A percentile compares a stretch with the other conserved stretches of the same genome.
Conservation (phyloP, 2,329 filamentous ascomycete genomes). For the Colletotrichum liaoningense region DNA sequence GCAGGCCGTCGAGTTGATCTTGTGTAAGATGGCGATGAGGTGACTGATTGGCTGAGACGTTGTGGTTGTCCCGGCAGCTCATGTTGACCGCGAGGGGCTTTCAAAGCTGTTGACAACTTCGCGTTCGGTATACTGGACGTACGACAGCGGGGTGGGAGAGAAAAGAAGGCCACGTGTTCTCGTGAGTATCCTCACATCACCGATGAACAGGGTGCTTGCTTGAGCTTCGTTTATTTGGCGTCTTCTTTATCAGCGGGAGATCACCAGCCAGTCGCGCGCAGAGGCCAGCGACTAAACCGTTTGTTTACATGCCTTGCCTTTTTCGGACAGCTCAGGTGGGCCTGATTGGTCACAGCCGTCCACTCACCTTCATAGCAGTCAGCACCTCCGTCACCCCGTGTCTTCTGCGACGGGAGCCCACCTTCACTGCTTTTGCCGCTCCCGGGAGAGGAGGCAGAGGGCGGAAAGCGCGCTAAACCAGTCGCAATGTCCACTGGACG, state of each 20-base stretch:
- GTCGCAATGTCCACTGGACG: slow-evolving; percentile 1
- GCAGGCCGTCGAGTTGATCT: not conserved
- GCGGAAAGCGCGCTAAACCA: slow-evolving; percentile 13
- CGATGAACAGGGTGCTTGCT: not conserved
- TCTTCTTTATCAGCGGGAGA: slow-evolving; percentile 8
- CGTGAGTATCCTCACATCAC: slow-evolving; percentile 10
- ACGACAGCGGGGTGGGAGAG: not conserved
- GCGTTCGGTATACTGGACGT: not conserved
- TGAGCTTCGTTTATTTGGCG: not conserved
- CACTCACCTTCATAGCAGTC: not conserved
- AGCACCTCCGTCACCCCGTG: no score
- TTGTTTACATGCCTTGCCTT: slow-evolving; percentile 32
- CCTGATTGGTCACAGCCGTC: not conserved
- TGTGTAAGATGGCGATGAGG: no score
- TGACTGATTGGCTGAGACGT: not conserved
- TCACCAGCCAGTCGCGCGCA: slow-evolving; percentile 19
- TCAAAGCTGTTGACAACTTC: not conserved
- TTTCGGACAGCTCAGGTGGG: slow-evolving; percentile 28
- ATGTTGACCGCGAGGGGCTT: not conserved
- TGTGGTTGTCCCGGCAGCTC: slow-evolving; percentile 24
- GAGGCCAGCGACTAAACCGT: slow-evolving; percentile 23
- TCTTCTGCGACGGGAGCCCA: no score
- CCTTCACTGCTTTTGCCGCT: not conserved
- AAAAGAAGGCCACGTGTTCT: not conserved
- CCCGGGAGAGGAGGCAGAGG: not conserved